Conservation (phyloP, 805 yeast species). For the Candida stauntonica region DNA sequence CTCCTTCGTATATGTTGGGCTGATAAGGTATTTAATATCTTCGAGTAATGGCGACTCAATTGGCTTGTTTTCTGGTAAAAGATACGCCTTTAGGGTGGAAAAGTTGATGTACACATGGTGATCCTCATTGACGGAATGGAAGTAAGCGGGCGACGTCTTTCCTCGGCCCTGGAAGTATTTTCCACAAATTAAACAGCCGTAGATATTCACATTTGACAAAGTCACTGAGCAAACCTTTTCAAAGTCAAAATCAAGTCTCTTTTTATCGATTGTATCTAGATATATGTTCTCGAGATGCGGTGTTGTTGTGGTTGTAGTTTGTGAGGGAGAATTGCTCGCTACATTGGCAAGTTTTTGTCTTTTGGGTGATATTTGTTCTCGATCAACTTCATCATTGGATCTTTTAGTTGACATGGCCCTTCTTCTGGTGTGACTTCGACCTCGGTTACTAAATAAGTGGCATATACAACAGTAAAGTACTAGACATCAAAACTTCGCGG, state of each 20-base stretch:
- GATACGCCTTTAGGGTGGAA: conserved; percentile 42
- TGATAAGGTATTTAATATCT: conserved; percentile 48
- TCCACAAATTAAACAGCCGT: conserved; percentile 73
- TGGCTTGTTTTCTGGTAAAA: conserved; percentile 60
- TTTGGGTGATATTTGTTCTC: conserved; percentile 1
- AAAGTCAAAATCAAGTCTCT: conserved; percentile 57
- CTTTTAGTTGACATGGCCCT: too few relatives aligned
- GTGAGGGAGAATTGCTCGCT: background rate
- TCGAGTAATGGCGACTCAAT: conserved; percentile 36
- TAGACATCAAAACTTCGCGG: too few relatives aligned
- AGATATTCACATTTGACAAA: conserved; percentile 55
- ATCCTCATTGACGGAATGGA: conserved; percentile 57
- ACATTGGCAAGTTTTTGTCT: background rate
- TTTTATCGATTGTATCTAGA: conserved; percentile 30
- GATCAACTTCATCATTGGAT: too few relatives aligned
- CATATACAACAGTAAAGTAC: too few relatives aligned
- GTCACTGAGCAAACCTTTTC: conserved; percentile 65
- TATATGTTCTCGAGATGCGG: conserved; percentile 16
- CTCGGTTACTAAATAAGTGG: too few relatives aligned
- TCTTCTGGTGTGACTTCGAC: too few relatives aligned
- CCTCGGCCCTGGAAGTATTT: conserved; percentile 68
- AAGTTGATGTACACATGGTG: conserved; percentile 65
- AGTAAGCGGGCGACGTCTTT: conserved; percentile 57
- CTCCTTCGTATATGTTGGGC: conserved; percentile 42
- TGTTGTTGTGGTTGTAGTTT: background rate